Conservation (phyloP, 2,329 filamentous ascomycete genomes). For the Aspergillus fumigatus region DNA sequence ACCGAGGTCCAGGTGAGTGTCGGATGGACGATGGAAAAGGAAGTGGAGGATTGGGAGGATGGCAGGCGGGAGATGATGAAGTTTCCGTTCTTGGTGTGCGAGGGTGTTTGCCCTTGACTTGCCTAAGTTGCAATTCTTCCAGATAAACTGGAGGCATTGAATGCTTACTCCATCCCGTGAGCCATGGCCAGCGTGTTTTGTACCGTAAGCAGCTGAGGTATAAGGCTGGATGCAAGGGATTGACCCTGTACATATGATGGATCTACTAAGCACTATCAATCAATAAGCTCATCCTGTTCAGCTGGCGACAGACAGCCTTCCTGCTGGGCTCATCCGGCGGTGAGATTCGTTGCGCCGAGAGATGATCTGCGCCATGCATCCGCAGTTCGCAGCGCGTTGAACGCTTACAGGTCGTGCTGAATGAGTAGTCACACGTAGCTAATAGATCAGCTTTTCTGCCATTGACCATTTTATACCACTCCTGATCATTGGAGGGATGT, state of each 20-base stretch:
- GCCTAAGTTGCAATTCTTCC: no score
- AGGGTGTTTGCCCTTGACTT: conserved; percentile 22
- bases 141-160: no score
- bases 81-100: conserved; percentile 42
- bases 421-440: background rate
- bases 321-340: background rate
- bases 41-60: conserved; percentile 46
- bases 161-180: no score
- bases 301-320: background rate
- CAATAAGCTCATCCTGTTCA: background rate
- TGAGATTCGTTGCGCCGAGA: background rate
- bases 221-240: background rate
- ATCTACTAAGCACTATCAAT: background rate
- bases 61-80: conserved; percentile 32
- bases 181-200: no score
- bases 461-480: background rate
- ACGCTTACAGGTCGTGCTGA: background rate
- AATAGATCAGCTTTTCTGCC: background rate
- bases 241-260: background rate
- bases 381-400: background rate
- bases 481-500: background rate
- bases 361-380: background rate
- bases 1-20: conserved; percentile 44
- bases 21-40: conserved; percentile 49
- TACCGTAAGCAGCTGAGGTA: background rate